Evolutionary conservation across 371 early-diverging fungal species (phyloP), one percentile per base, ranked within the genome.

Genomic region (Umbelopsis sp.): DNA sequence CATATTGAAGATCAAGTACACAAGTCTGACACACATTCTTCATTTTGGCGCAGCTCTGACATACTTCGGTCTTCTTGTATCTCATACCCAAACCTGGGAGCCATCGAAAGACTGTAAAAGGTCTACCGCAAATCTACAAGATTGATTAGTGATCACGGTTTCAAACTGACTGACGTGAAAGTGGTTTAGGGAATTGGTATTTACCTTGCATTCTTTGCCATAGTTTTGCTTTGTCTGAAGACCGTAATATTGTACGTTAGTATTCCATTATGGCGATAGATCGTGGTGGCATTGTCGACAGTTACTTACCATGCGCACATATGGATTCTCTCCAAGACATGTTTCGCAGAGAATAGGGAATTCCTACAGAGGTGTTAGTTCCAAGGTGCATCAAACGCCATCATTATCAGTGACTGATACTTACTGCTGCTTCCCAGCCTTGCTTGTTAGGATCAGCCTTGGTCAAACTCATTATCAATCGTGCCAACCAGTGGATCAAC

Each of bases 11-110:
- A 82, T 99, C 98, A 68, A 97, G 82, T 18, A 98, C 80, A 77
- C 99, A 99, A 6, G 97, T 95, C 77, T 98, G 99, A 72, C 99
- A 99, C 4, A 95, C 96, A 76, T 99, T 97, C 80, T 98, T 98
- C 68, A 98, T 85, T 77, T 96, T 96, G 35, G 99, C 93, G 76
- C 99, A 99, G 0, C 94, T 93, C 77, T 96, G 95, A 73, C 99
- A 99, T 57, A 99, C 93, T 75, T 98, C 97, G 0, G 99, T 99
- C 86, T 96, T 96, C 76, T 97, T 97, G 83, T 91, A 93, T 66
- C 98, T 91, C 94, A 93, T 93, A 14, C 94, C 94, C 16, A 89
- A 87, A 16, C 99, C 99, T 18, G 99, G 99, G 50, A 87, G 79
- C 99, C 99, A 99, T 50, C 95, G 91, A 77, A 97, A 98, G 32